These are phyloP conservation scores for Dioscorea zingiberensis DNA, from an alignment of 106 monocot species.

Conservation along the genomic window DNA sequence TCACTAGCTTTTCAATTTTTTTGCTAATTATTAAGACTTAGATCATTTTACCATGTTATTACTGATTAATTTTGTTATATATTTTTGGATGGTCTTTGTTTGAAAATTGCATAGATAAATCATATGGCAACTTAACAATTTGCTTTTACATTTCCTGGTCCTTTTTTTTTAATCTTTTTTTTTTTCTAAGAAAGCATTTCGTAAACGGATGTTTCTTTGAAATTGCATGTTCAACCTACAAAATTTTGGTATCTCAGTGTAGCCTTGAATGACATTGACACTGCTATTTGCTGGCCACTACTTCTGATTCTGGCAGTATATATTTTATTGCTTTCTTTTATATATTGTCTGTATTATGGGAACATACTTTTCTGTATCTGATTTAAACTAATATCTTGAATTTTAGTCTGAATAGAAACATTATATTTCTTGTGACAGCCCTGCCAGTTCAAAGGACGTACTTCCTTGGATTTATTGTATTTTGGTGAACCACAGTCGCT, in stretches of 20 bases:
- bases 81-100: neutral
- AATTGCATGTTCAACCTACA: neutral
- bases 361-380: too few species aligned
- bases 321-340: too few species aligned
- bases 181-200: neutral
- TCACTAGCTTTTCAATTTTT: too few species aligned
- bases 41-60: too few species aligned
- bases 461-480: conserved; percentile 64
- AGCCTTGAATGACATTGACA: neutral
- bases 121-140: too few species aligned
- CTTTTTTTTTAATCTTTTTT: neutral
- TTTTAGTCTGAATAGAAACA: too few species aligned
- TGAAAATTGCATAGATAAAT: neutral
- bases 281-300: neutral
- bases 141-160: too few species aligned
- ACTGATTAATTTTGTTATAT: neutral
- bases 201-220: neutral
- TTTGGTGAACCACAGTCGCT: conserved; percentile 51
- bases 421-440: conserved; percentile 27
- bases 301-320: too few species aligned
- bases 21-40: too few species aligned
- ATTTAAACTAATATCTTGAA: too few species aligned
- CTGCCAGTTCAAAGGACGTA: conserved; percentile 29
- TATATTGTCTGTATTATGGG: too few species aligned
- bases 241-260: neutral